Evolutionary conservation across 1,139 yeast genomes (phyloP).

Genomic region (Blastobotrys capitulatus): DNA sequence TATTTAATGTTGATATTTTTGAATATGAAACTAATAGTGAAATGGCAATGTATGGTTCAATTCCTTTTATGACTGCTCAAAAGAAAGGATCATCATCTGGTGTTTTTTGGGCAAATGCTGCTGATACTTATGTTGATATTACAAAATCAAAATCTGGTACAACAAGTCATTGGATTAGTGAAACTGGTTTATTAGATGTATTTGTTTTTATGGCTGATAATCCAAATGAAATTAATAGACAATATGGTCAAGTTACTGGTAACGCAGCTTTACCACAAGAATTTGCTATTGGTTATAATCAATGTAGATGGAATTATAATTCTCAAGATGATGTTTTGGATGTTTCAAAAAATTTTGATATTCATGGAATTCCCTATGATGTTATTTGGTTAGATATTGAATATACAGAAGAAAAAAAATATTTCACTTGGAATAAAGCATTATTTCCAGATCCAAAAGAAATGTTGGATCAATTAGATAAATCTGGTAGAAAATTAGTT

Average conservation of each 20-base stretch:
- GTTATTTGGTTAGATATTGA: constrained; percentile 95
- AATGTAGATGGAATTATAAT: constrained; percentile 96
- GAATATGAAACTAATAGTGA: constrained; percentile 81
- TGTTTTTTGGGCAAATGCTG: constrained; percentile 85
- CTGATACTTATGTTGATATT: constrained; percentile 87
- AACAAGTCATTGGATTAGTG: constrained; percentile 88
- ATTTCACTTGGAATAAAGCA: constrained; percentile 83
- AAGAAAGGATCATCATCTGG: constrained; percentile 60
- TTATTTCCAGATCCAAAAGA: constrained; percentile 68
- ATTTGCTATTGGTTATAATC: constrained; percentile 86
- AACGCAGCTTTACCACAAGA: constrained; percentile 67
- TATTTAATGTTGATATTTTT: constrained; percentile 89
- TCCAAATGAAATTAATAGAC: constrained; percentile 54
- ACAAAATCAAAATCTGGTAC: constrained; percentile 30
- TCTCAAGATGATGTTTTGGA: constrained; percentile 77
- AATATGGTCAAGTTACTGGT: constrained; percentile 75
- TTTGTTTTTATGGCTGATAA: constrained; percentile 59
- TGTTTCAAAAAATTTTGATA: constrained; percentile 66
- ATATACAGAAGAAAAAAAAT: constrained; percentile 77
- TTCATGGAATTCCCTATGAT: constrained; percentile 75
- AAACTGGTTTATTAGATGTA: constrained; percentile 76
- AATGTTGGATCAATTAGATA: constrained; percentile 60
- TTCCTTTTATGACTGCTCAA: constrained; percentile 78
- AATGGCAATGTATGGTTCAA: constrained; percentile 91
- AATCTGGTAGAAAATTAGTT: constrained; percentile 74